Evolutionary conservation across 1,284 basidiomycete genomes (phyloP), one percentile per base, ranked within the genome.

Genomic region (Cystobasidium pallidum): DNA sequence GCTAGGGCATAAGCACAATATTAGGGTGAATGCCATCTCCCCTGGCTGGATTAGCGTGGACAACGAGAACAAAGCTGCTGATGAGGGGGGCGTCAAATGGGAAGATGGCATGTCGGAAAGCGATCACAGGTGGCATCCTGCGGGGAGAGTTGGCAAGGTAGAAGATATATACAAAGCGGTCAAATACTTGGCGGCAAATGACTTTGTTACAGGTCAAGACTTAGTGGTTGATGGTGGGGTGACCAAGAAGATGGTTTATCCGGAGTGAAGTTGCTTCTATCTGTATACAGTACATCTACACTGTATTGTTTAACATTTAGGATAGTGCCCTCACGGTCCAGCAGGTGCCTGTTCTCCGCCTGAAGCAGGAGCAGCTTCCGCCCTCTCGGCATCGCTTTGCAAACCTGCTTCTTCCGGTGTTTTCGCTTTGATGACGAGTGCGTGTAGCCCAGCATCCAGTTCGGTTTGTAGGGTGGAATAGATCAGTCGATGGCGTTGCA

Each of bases 401-500:
- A 70, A 45, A 1, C 67, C 74, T 21, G 72, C 72, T 61, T 78
- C 78, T 30, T 47, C 47, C 1, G 78, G 75, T 3, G 72, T 73
- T 72, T 76, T 76, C 7, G 78, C 75, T 41, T 74, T 76, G 74
- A 79, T 76, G 51, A 72, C 67, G 15, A 79, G 74, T 13, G 78
- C 78, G 63, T 79, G 78, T 21, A 79, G 62, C 0, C 78, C 78
- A 2, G 36, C 68, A 8, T 72, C 75, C 11, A 79, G 75, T 52
- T 77, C 73, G 10, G 72, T 66, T 62, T 75, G 75, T 2, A 79
- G 70, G 28, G 77, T 30, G n/a, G 73, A 73, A 72, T 79, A 77
- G 58, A 79, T 75, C 43, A 79, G 61, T 17, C 78, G 74, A 66
- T 79, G 78, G 19, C 78, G 75, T 39, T 75, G 75, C 45, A 79